Percentiles rank a stretch among this genome's conserved stretches.
Conservation (phyloP, 345 rosid genomes). For the Erysimum cheiranthoides region DNA sequence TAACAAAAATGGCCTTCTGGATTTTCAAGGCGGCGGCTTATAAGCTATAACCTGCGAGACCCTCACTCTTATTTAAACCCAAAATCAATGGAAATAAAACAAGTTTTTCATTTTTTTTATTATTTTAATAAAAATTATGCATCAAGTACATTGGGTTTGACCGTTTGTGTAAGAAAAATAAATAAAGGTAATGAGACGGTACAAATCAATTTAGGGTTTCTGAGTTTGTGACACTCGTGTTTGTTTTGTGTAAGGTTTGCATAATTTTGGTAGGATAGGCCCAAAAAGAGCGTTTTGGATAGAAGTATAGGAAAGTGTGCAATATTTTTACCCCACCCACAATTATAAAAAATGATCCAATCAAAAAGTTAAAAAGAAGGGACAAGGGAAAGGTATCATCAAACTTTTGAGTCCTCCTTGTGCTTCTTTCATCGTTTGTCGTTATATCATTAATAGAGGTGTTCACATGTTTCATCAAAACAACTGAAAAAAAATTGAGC, state of each 20-base stretch:
- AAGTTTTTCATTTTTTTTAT: background rate
- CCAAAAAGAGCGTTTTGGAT: constrained; percentile 30
- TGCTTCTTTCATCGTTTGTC: constrained; percentile 25
- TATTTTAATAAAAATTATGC: background rate
- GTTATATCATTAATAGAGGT: constrained; percentile 18
- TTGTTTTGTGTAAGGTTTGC: constrained; percentile 25
- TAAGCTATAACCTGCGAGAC: constrained; percentile 45
- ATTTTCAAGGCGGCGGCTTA: constrained; percentile 50
- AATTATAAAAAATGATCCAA: constrained; percentile 15
- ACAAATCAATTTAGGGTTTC: constrained; percentile 25
- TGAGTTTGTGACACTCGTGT: constrained; percentile 1
- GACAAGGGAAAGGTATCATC: constrained; percentile 31
- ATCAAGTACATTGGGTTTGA: background rate
- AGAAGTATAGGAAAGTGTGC: background rate
- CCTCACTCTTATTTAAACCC: constrained; percentile 46
- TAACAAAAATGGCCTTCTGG: constrained; percentile 21
- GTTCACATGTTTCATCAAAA: constrained; percentile 28
- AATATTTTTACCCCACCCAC: background rate
- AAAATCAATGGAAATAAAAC: background rate
- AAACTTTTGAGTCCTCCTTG: constrained; percentile 28
- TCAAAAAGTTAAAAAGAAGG: background rate
- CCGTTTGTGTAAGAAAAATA: background rate
- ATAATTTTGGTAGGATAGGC: constrained; percentile 24
- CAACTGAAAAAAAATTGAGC: background rate
- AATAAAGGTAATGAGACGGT: background rate